Evolutionary conservation across 345 rosid genomes (phyloP).

Genomic region (Melastoma malabathricum): DNA sequence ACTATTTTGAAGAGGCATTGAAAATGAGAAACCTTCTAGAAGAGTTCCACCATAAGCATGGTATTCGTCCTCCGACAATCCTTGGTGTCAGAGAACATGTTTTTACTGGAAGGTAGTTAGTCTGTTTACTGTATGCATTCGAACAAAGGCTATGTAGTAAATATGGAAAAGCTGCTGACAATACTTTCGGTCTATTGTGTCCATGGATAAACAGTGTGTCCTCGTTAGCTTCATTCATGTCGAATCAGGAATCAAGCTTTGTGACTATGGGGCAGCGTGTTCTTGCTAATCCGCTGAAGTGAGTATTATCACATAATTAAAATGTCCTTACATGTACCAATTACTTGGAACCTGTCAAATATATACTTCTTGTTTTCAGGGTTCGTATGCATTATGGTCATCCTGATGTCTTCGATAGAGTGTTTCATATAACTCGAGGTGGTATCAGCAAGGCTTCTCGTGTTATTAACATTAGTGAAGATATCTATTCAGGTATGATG

Average conservation of each 20-base stretch:
- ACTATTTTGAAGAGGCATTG: conserved; percentile 97
- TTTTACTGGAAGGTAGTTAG: conserved; percentile 85
- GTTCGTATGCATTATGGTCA: conserved; percentile 99
- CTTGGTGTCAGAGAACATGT: conserved; percentile 94
- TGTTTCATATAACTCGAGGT: conserved; percentile 95
- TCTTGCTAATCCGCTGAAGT: conserved; percentile 92
- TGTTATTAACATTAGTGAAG: conserved; percentile 83
- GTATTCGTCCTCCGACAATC: conserved; percentile 61
- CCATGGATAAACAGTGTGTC: conserved; percentile 67
- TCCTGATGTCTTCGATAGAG: conserved; percentile 94
- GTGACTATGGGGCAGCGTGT: conserved; percentile 93
- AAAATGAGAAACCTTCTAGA: conserved; percentile 91
- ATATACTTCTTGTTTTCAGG: conserved; percentile 22
- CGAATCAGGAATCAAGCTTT: conserved; percentile 96
- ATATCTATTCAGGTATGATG: conserved; percentile 68
- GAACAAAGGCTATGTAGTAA: background rate
- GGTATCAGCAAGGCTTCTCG: conserved; percentile 97
- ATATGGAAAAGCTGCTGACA: no score
- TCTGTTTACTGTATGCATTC: conserved; percentile 2
- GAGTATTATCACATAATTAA: conserved; percentile 49
- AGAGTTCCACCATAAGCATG: conserved; percentile 52
- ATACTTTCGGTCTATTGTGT: background rate
- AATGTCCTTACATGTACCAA: conserved; percentile 4
- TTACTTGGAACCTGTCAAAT: conserved; percentile 4
- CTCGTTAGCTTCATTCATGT: conserved; percentile 99